Base-by-base conservation (phyloP, 192 early-diverging fungal species). In the Lobosporangium transversale region DNA sequence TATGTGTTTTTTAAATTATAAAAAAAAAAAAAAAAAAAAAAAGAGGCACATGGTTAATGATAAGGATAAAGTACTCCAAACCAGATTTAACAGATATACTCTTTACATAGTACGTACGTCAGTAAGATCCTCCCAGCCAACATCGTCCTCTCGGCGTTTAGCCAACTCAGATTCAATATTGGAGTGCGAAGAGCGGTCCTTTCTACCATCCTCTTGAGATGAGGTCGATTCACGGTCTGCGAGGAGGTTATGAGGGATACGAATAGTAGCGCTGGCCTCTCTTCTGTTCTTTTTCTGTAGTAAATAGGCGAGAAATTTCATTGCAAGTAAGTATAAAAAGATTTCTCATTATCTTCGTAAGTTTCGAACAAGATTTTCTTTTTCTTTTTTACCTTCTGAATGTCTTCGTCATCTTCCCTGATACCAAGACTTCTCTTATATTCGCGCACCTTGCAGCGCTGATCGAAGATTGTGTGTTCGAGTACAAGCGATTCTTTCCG, bases 401-500 rank as follows among this genome's bases (percentile, higher is more conserved):
- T 4, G 50, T 76, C 73, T 20, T 76, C 73, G 47, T 76, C 73
- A 24, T 91, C 88, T 4, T 86, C 84, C 53, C 85, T 83, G 51
- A 95, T 87, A 18, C 91, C 92, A 47, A 94, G 81, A 49, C 81
- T 83, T 64, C 88, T 86, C 58, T 89, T 88, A 45, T 89, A 70
- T 44, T 87, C 83, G 32, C 89, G 86, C 17, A 94, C 80, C 17
- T 82, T 80, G 52, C 85, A 82, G 17, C 88, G 68, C 53, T 90
- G 83, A 21, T 92, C 88, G 71, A 95, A 95, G 36, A 93, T 89
- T 18, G 83, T 80, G 33, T 94, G 90, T 55, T 96, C 94, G 14
- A 92, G 73, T 0, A 87, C 78, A 20, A 96, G 75, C 35, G 88
- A 81, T 59, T 95, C 93, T 49, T 87, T 87, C 49, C 94, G 88